Base-by-base conservation (phyloP, 371 early-diverging fungal genomes). In the Mortierella sp. region DNA sequence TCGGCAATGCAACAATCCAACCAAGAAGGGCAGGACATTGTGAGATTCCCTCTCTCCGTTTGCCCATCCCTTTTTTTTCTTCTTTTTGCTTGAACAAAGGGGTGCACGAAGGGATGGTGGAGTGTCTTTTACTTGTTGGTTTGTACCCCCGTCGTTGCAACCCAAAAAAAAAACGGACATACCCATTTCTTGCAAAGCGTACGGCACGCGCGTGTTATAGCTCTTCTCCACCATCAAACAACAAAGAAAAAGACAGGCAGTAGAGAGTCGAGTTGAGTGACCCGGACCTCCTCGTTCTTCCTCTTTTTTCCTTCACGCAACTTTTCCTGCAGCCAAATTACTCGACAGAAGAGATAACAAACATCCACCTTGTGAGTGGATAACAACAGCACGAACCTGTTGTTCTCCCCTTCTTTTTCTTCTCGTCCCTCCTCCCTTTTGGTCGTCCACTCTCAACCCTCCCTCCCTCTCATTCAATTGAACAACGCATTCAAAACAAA, bases 281-380 rank as follows among this genome's bases (percentile, higher is more conserved):
- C 76, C n/a, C 70, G 54, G 31, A 50, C 65, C 65, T 26, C 58
- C 28, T 68, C 21, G 52, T 31, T 54, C 47, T n/a, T 77, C 60
- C 55, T 38, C 38, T 73, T 55, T n/a, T 80, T 50, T 60, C 26
- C 68, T 73, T 52, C 63, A 28, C 44, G 4, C n/a, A 31, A 11
- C 45, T 19, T 81, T 45, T 73, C 21, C 72, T 57, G 55, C 52
- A 65, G 68, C 24, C 68, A 65, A 63, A 38, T 21, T 28, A 52
- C 19, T 9, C 8, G 42, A n/a, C 55, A 70, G 11, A 5, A 2
- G 24, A 68, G 54, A 73, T 31, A 45, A 74, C 26, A 54, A 38
- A 58, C 72, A 42, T 13, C 11, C 50, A 50, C 50, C 50, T 50
- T 48, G 28, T 5, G 14, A 28, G 31, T 34, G 63, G 34, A 31